Evolutionary conservation across 1,139 yeast genomes (phyloP).

Genomic region (Hansenula sp.): DNA sequence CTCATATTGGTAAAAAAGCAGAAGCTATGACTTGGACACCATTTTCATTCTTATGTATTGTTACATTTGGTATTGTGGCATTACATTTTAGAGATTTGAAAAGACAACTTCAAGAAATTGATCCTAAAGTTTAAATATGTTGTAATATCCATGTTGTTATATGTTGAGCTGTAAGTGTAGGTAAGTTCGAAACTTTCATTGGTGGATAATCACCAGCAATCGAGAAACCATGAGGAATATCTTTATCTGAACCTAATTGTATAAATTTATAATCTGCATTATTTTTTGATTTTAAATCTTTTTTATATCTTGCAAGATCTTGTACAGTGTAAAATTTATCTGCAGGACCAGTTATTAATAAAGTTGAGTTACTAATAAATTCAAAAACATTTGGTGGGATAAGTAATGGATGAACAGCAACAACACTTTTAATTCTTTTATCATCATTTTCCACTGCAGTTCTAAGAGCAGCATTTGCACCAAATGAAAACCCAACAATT

Average conservation of each 20-base stretch:
- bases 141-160: slow-evolving; percentile 18
- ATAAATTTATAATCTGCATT: slow-evolving; percentile 14
- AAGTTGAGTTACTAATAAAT: slow-evolving; percentile 24
- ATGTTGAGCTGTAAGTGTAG: slow-evolving; percentile 14
- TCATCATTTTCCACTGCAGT: slow-evolving; percentile 17
- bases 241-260: slow-evolving; percentile 16
- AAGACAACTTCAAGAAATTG: slow-evolving; percentile 23
- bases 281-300: slow-evolving; percentile 17
- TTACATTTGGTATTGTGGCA: slow-evolving; percentile 27
- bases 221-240: slow-evolving; percentile 36
- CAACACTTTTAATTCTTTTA: slow-evolving; percentile 27
- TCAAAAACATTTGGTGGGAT: slow-evolving; percentile 26
- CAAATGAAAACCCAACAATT: slow-evolving; percentile 35
- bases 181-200: slow-evolving; percentile 17
- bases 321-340: slow-evolving; percentile 25
- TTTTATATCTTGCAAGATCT: slow-evolving; percentile 18
- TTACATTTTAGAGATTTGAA: slow-evolving; percentile 27
- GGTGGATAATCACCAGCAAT: slow-evolving; percentile 34
- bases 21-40: slow-evolving; percentile 59
- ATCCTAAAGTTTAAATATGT: slow-evolving; percentile 20
- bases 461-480: slow-evolving; percentile 30
- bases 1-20: slow-evolving; percentile 49
- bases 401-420: slow-evolving; percentile 30
- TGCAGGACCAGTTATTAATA: slow-evolving; percentile 27
- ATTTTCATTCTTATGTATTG: slow-evolving; percentile 41